These are phyloP conservation scores for Tolypocladium amazonense DNA, from an alignment of 2,329 filamentous ascomycete genomes.

Conservation along the genomic window DNA sequence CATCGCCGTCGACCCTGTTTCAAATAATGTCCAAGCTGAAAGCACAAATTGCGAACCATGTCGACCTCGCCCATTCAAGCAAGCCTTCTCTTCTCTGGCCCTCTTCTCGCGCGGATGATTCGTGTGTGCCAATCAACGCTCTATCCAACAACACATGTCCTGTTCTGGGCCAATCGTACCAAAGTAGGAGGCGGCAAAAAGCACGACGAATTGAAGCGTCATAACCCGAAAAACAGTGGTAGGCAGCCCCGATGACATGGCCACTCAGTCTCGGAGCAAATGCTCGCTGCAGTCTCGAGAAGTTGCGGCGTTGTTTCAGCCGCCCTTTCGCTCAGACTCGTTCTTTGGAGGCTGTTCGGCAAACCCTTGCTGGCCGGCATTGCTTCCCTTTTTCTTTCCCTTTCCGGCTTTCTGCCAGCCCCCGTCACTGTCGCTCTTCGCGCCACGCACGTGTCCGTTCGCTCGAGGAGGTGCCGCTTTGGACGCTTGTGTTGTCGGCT, in stretches of 20 bases:
- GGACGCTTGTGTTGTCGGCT: constrained; percentile 11
- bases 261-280: background rate
- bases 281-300: background rate
- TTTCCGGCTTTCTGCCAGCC: constrained; percentile 52
- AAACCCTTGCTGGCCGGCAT: constrained; percentile 23
- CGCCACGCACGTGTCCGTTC: constrained; percentile 42
- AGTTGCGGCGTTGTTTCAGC: constrained; percentile 25
- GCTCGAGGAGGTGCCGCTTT: constrained; percentile 32
- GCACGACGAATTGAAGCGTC: background rate
- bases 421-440: constrained; percentile 43
- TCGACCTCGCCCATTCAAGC: background rate
- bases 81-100: background rate
- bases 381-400: constrained; percentile 32
- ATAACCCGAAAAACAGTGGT: background rate
- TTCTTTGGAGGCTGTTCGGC: constrained; percentile 47
- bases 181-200: background rate
- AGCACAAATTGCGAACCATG: background rate
- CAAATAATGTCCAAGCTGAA: background rate
- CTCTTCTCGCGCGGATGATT: background rate
- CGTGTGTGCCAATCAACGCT: background rate
- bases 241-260: background rate
- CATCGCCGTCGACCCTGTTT: background rate
- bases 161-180: background rate
- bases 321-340: constrained; percentile 52
- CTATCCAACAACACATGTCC: background rate